phyloP scores from a whole-genome alignment of 2,329 filamentous ascomycete species.

The Massarina eburnea region DNA sequence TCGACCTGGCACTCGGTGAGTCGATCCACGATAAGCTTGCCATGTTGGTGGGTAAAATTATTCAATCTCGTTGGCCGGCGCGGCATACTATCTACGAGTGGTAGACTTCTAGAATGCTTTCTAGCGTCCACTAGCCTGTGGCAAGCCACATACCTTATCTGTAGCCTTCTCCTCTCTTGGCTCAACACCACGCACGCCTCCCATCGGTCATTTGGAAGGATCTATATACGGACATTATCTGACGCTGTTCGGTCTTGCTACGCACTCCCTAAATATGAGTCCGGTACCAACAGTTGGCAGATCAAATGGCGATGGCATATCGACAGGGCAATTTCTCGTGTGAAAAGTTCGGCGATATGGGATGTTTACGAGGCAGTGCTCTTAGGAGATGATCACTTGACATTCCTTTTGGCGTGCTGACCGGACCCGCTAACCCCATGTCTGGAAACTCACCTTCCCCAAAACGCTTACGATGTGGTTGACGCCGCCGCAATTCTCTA shows the following conservation, averaged over 20 bases:
- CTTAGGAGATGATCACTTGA: not conserved
- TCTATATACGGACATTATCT: not conserved
- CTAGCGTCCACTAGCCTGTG: slow-evolving; percentile 4
- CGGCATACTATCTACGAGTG: slow-evolving; percentile 4
- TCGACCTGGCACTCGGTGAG: slow-evolving; percentile 8
- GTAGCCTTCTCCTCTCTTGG: not conserved
- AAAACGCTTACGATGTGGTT: no score
- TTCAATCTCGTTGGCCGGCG: slow-evolving; percentile 6
- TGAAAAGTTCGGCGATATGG: not conserved
- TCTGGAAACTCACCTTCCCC: not conserved
- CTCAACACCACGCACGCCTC: not conserved
- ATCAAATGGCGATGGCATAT: not conserved
- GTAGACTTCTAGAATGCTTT: slow-evolving; percentile 18
- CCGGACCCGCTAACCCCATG: not conserved
- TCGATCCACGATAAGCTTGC: slow-evolving; percentile 1
- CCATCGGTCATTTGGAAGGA: slow-evolving; percentile 3
- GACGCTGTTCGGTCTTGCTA: not conserved
- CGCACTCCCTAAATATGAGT: not conserved
- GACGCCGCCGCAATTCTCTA: no score
- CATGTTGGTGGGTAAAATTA: slow-evolving; percentile 6
- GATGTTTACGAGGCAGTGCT: not conserved
- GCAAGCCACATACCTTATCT: not conserved
- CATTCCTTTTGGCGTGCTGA: not conserved
- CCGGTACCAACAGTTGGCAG: not conserved
- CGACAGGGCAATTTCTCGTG: not conserved